These are phyloP conservation scores for Russula sp. DNA, from an alignment of 768 basidiomycete genomes.

Conservation along the genomic window DNA sequence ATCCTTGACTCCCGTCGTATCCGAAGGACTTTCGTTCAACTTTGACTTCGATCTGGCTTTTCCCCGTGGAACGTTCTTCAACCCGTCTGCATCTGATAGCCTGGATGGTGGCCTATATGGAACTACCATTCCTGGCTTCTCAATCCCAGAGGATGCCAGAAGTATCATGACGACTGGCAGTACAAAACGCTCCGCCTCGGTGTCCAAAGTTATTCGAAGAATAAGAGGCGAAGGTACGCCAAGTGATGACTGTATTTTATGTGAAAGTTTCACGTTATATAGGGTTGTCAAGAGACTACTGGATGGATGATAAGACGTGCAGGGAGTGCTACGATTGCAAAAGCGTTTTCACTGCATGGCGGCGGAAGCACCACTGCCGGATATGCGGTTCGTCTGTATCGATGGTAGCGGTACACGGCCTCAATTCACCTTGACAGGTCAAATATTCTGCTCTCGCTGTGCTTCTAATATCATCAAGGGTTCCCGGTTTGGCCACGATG, in stretches of 20 bases:
- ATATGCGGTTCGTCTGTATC: constrained; percentile 68
- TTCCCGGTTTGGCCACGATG: constrained; percentile 85
- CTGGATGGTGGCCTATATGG: constrained; percentile 56
- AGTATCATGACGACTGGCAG: constrained; percentile 74
- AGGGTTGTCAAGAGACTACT: constrained; percentile 92
- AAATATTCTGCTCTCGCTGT: constrained; percentile 96
- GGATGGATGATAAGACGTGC: constrained; percentile 97
- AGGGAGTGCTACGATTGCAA: constrained; percentile 97
- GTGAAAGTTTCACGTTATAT: constrained; percentile 7
- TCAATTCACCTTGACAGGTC: constrained; percentile 47
- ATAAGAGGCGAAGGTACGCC: constrained; percentile 80
- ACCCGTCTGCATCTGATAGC: constrained; percentile 49
- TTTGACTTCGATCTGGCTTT: constrained; percentile 57
- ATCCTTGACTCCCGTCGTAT: constrained; percentile 79
- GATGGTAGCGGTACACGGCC: not conserved
- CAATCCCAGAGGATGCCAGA: constrained; percentile 85
- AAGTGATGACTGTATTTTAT: constrained; percentile 6
- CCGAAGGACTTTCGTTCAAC: constrained; percentile 67
- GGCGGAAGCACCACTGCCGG: constrained; percentile 95
- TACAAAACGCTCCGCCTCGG: constrained; percentile 70
- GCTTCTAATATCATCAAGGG: constrained; percentile 97
- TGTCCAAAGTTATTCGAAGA: constrained; percentile 85
- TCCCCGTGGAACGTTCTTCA: constrained; percentile 44
- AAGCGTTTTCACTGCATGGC: constrained; percentile 88
- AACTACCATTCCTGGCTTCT: constrained; percentile 85